Evolutionary conservation across 805 yeast species (phyloP).

Genomic region (Blastobotrys attinorum): DNA sequence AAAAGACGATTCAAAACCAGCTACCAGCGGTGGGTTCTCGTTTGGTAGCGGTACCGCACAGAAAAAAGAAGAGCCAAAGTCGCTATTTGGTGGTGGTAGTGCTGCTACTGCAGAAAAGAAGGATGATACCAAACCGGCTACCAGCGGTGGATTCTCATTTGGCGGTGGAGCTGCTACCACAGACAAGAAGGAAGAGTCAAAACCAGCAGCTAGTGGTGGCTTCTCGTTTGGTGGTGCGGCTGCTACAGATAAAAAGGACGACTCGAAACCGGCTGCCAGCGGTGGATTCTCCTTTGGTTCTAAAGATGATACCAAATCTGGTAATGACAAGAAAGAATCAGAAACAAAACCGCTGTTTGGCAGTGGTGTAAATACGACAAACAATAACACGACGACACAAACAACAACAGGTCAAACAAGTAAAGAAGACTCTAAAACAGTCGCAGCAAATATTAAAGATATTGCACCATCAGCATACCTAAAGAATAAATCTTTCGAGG

Average conservation of each 20-base stretch:
- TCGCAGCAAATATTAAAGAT: conserved; percentile 39
- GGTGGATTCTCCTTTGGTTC: conserved; percentile 6
- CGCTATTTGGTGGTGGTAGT: conserved; percentile 6
- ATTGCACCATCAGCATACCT: conserved; percentile 47
- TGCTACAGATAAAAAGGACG: conserved; percentile 3
- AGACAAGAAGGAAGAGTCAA: conserved; percentile 3
- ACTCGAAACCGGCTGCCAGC: conserved; percentile 5
- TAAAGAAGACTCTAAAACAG: conserved; percentile 13
- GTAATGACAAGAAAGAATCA: conserved; percentile 2
- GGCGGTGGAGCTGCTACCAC: conserved; percentile 3
- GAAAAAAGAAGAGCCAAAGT: conserved; percentile 4
- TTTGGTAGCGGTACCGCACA: conserved; percentile 3
- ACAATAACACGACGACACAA: no score
- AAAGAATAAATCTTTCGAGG: conserved; percentile 88
- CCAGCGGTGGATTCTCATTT: conserved; percentile 3
- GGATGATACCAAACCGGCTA: conserved; percentile 19
- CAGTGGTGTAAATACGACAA: no score
- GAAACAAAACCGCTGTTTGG: conserved; percentile 2
- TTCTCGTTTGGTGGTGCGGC: conserved; percentile 3
- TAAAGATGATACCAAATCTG: conserved; percentile 3
- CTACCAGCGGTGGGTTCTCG: conserved; percentile 9
- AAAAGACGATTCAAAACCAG: conserved; percentile 14
- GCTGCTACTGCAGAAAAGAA: conserved; percentile 15
- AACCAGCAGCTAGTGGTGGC: conserved; percentile 1
- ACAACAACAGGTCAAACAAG: no score